Conservation (phyloP, 768 basidiomycete genomes). For the Amanita subjunquillea region DNA sequence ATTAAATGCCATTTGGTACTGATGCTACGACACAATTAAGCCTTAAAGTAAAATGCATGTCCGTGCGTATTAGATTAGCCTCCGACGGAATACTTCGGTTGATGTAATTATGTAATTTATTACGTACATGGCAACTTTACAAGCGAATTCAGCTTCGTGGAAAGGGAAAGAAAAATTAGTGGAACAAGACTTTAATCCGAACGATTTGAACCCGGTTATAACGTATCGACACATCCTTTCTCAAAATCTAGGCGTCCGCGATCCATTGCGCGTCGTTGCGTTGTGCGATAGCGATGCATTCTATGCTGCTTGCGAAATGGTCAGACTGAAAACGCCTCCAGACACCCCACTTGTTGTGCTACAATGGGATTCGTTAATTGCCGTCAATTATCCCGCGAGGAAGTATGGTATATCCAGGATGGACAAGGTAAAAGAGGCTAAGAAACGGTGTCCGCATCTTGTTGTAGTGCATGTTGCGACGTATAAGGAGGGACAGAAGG, state of each 20-base stretch:
- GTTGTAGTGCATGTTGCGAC: constrained; percentile 90
- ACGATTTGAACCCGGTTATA: constrained; percentile 52
- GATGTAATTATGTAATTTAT: too few relatives aligned
- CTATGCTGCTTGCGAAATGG: constrained; percentile 80
- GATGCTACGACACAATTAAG: too few relatives aligned
- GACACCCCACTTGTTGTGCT: constrained; percentile 68
- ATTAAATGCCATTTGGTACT: too few relatives aligned
- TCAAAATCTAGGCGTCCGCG: constrained; percentile 55
- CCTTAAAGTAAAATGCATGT: too few relatives aligned
- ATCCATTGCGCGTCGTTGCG: constrained; percentile 77
- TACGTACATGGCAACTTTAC: not conserved
- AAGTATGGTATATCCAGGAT: constrained; percentile 90
- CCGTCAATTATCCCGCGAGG: constrained; percentile 92
- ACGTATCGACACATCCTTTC: constrained; percentile 75
- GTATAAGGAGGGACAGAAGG: constrained; percentile 76
- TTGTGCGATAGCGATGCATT: constrained; percentile 89
- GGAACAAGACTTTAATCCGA: constrained; percentile 32
- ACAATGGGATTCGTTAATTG: constrained; percentile 86
- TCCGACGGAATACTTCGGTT: too few relatives aligned
- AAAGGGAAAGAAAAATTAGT: constrained; percentile 49
- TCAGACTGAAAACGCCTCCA: constrained; percentile 55
- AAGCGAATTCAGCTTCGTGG: constrained; percentile 16
- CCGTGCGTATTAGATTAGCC: too few relatives aligned
- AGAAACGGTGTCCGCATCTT: constrained; percentile 78
- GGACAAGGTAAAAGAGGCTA: constrained; percentile 74